Evolutionary conservation across 352 stramenopile species (phyloP).

Genomic region (Phytophthora foliorum): DNA sequence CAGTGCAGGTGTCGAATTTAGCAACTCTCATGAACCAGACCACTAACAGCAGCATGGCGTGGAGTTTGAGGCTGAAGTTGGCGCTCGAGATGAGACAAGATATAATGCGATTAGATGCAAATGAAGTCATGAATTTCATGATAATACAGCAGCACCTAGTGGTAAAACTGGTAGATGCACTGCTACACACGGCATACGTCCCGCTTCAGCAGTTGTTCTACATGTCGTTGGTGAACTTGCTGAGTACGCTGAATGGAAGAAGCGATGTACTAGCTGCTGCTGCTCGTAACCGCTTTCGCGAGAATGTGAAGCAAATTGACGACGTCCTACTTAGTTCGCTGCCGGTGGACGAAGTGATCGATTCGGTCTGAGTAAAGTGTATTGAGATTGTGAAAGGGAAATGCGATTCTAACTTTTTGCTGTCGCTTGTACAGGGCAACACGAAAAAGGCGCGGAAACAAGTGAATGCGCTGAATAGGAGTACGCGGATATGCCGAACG

Average conservation of each 20-base stretch:
- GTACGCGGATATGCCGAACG: conserved; percentile 23
- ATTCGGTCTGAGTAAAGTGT: conserved; percentile 45
- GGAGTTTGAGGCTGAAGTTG: conserved; percentile 49
- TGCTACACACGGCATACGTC: conserved; percentile 67
- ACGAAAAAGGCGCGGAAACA: conserved; percentile 23
- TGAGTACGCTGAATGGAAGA: conserved; percentile 45
- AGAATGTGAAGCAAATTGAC: conserved; percentile 34
- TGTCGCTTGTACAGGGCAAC: conserved; percentile 14
- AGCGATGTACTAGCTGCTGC: neutral
- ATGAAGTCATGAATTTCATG: conserved; percentile 43
- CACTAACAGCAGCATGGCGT: conserved; percentile 14
- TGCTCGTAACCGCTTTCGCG: conserved; percentile 12
- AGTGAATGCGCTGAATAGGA: conserved; percentile 44
- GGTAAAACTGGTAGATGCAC: conserved; percentile 49
- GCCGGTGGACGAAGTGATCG: conserved; percentile 41
- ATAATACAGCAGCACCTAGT: conserved; percentile 34
- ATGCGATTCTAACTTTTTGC: neutral
- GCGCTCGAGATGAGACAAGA: conserved; percentile 49
- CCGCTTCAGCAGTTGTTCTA: conserved; percentile 74
- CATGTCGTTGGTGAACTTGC: conserved; percentile 54
- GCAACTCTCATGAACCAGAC: conserved; percentile 33
- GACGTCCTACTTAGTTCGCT: conserved; percentile 44
- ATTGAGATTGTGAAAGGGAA: neutral
- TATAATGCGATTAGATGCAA: conserved; percentile 24
- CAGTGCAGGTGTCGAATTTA: neutral